Conservation (phyloP, 1,284 basidiomycete species). For the Flammula alnicola region DNA sequence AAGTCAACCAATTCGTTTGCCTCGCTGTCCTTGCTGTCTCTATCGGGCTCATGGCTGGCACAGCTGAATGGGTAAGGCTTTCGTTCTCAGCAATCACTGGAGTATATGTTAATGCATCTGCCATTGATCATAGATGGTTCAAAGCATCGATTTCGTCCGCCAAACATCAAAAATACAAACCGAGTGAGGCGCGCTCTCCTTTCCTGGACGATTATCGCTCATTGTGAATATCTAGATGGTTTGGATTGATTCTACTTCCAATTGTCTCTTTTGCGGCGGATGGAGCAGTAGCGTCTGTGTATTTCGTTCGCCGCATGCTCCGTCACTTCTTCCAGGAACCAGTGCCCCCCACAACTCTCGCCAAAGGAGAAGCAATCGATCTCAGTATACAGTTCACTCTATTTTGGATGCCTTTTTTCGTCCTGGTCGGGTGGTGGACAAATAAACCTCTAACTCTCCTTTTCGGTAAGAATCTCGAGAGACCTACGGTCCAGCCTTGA, state of each 20-base stretch:
- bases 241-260: constrained; percentile 70
- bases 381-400: constrained; percentile 70
- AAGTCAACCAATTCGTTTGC: constrained; percentile 65
- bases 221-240: no score
- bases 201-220: no score
- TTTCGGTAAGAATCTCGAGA: constrained; percentile 46
- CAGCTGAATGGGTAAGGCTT: constrained; percentile 66
- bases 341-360: constrained; percentile 50
- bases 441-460: constrained; percentile 55
- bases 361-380: constrained; percentile 65
- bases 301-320: constrained; percentile 47
- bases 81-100: background rate
- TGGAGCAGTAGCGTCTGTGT: constrained; percentile 58
- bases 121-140: constrained; percentile 51
- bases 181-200: no score
- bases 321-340: constrained; percentile 41
- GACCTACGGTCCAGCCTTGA: background rate
- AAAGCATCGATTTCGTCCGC: constrained; percentile 60
- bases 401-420: constrained; percentile 68
- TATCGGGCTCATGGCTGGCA: constrained; percentile 64
- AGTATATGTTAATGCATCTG: background rate
- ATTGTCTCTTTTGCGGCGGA: constrained; percentile 73
- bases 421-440: constrained; percentile 64
- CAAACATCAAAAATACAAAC: constrained; percentile 44
- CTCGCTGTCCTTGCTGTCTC: constrained; percentile 53